Evolutionary conservation across 192 early-diverging fungal genomes (phyloP), one percentile per base, ranked within the genome.

Genomic region (Chytriomyces sp.): DNA sequence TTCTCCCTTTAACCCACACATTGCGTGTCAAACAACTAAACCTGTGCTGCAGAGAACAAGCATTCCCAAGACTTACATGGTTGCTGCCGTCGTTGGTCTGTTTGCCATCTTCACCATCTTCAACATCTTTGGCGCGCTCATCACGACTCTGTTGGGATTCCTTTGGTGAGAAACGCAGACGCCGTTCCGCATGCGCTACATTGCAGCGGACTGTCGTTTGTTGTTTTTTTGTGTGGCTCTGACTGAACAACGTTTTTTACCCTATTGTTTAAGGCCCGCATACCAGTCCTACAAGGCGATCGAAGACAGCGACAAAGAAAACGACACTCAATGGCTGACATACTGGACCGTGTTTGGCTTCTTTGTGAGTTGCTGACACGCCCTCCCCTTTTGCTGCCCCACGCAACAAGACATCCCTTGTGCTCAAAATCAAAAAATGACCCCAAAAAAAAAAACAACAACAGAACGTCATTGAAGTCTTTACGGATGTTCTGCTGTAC

Each of bases 251-350:
- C 35, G 35, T 35, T 1, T 35, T 35, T 35, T 35, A 4, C 35
- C 0, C 35, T 35, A 35, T 35, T 35, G 35, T 35, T 35, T 46
- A 18, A 75, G 72, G 84, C 96, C 96, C 67, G 95, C 95, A 26
- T 99, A 95, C 79, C 90, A 92, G 71, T 94, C 94, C 47, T 94
- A 97, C 88, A 91, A 94, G 78, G 96, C 96, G 23, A 90, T 99
- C 73, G 97, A 99, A 81, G 87, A 89, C 16, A 76, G 88, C 0
- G 88, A 86, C 57, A 95, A 90, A 78, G 86, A 86, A 6, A 93
- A 95, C 80, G 94, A 96, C 78, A 91, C 81, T 18, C 95, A 96
- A 79, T 96, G 95, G 94, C 65, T 72, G n/a, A 71, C 63, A 9
- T 63, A 79, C 48, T 75, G 64, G 92, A 90, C 89, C 35, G 94